These are phyloP conservation scores for Pleurozium schreberi DNA, from an alignment of 225 moss, liverwort and hornwort genomes.

Conservation along the genomic window DNA sequence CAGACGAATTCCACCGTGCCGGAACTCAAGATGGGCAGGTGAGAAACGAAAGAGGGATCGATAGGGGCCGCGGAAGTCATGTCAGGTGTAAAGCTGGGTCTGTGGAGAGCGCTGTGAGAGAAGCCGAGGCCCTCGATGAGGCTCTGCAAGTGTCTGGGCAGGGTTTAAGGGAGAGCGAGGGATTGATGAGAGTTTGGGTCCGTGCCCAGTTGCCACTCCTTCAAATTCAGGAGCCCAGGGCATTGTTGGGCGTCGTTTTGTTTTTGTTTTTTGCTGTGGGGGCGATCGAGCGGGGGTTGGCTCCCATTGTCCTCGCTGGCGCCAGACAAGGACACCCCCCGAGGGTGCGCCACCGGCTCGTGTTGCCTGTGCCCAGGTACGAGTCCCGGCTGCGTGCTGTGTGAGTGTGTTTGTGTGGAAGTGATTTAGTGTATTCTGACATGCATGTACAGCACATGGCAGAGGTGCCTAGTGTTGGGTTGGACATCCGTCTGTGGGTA, in stretches of 20 bases:
- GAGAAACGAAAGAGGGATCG: neutral
- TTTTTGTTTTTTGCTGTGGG: neutral
- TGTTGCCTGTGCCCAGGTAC: constrained; percentile 75
- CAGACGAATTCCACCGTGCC: neutral
- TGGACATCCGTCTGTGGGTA: neutral
- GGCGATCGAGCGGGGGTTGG: neutral
- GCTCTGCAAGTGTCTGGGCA: neutral
- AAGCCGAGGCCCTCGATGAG: neutral
- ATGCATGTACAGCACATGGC: neutral
- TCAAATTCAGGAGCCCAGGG: neutral
- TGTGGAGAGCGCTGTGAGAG: neutral
- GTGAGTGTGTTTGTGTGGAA: neutral
- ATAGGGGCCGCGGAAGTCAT: neutral
- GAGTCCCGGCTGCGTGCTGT: neutral
- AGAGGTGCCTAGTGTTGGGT: neutral
- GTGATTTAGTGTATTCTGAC: neutral
- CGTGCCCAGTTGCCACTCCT: neutral
- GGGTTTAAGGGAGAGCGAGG: neutral
- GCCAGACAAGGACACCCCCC: constrained; percentile 82
- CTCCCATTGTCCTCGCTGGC: constrained; percentile 72
- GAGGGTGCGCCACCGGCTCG: constrained; percentile 57
- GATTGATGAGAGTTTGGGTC: neutral
- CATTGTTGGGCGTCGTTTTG: neutral
- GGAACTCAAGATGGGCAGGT: neutral
- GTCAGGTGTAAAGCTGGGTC: neutral